Conservation (phyloP, 257 asterid genomes). For the Ajuga chamaepitys region DNA sequence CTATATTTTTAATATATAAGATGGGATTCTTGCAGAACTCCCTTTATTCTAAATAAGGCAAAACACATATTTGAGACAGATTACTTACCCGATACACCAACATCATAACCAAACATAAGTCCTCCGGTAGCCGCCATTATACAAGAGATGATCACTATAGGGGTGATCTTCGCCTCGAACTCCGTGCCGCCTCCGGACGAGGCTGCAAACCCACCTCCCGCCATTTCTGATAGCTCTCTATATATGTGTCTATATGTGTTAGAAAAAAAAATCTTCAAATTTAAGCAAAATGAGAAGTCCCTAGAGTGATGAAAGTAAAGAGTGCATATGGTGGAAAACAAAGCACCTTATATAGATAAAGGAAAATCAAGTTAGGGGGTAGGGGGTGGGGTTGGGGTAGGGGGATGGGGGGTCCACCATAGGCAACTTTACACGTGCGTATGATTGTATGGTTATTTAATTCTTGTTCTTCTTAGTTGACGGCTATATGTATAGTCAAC, state of each 20-base stretch:
- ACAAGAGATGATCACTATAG: slow-evolving; percentile 69
- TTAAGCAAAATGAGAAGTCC: neutral
- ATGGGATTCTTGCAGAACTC: too few relatives aligned
- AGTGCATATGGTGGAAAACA: neutral
- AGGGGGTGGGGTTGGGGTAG: neutral
- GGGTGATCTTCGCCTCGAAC: slow-evolving; percentile 79
- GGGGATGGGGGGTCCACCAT: neutral
- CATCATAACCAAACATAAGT: slow-evolving; percentile 80
- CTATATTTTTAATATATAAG: too few relatives aligned
- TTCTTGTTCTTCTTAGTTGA: slow-evolving; percentile 17
- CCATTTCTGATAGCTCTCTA: slow-evolving; percentile 25
- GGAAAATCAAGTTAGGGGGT: neutral
- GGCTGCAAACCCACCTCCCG: slow-evolving; percentile 62
- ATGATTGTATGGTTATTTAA: neutral
- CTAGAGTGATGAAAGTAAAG: neutral
- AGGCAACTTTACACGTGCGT: slow-evolving; percentile 38
- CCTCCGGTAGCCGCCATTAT: slow-evolving; percentile 90
- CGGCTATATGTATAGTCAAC: slow-evolving; percentile 32
- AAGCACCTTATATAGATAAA: slow-evolving; percentile 23
- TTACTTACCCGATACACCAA: slow-evolving; percentile 62
- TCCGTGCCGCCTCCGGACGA: slow-evolving; percentile 43
- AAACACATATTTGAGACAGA: too few relatives aligned
- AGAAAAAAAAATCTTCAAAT: neutral
- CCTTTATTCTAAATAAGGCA: too few relatives aligned
- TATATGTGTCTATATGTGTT: neutral